phyloP scores from a whole-genome alignment of 2,329 filamentous ascomycete species.

The Aspergillus pseudoglaucus region DNA sequence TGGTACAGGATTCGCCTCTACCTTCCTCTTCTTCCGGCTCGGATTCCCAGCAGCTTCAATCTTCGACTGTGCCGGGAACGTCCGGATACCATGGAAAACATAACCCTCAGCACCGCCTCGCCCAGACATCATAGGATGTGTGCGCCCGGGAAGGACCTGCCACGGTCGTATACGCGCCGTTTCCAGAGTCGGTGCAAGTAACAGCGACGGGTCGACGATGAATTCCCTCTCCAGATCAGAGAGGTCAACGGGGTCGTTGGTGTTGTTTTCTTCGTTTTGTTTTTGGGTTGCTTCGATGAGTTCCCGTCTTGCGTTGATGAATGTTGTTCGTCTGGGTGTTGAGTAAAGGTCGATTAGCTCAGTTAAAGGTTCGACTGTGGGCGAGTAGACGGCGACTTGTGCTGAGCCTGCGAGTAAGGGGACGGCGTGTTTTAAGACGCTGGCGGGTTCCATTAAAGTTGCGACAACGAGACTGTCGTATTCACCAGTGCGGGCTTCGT shows the following conservation, averaged over 20 bases:
- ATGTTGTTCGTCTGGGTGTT: constrained; percentile 70
- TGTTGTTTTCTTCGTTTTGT: constrained; percentile 1
- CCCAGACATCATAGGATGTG: constrained; percentile 89
- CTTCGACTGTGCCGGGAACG: constrained; percentile 69
- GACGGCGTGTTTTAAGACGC: constrained; percentile 66
- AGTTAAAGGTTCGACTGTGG: constrained; percentile 70
- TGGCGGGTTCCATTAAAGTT: constrained; percentile 71
- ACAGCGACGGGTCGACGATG: constrained; percentile 75
- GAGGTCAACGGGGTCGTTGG: constrained; percentile 22
- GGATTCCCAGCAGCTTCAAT: constrained; percentile 78
- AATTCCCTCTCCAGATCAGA: constrained; percentile 57
- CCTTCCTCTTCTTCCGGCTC: constrained; percentile 59
- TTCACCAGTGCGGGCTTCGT: constrained; percentile 65
- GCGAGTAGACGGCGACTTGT: constrained; percentile 77
- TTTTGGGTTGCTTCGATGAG: constrained; percentile 13
- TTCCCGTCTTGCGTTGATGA: constrained; percentile 38
- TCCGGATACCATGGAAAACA: constrained; percentile 75
- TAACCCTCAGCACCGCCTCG: constrained; percentile 85
- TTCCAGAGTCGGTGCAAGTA: constrained; percentile 75
- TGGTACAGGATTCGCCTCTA: constrained; percentile 26
- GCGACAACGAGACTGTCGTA: constrained; percentile 82
- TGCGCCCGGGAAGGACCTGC: constrained; percentile 87
- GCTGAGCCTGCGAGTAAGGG: constrained; percentile 79
- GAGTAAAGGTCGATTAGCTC: constrained; percentile 78
- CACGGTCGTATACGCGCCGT: constrained; percentile 70